These are phyloP conservation scores for Aspergillus mulundensis DNA, from an alignment of 495 filamentous ascomycete species.

Conservation along the genomic window DNA sequence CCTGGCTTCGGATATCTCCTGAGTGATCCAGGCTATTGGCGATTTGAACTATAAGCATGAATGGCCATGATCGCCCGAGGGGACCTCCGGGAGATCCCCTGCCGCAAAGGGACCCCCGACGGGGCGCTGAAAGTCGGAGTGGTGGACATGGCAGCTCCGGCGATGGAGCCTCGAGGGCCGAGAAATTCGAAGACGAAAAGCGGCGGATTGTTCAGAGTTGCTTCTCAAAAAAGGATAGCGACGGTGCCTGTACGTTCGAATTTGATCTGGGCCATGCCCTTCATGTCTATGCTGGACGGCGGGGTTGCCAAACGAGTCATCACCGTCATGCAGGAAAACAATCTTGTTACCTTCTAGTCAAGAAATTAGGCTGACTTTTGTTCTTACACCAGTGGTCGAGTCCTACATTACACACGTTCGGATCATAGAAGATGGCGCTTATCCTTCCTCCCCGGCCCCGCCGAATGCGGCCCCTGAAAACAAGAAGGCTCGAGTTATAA, in stretches of 20 bases:
- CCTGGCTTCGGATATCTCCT: slow-evolving; percentile 28
- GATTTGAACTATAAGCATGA: slow-evolving; percentile 30
- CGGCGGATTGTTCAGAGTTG: slow-evolving; percentile 85
- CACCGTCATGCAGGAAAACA: neutral
- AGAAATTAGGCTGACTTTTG: slow-evolving; percentile 13
- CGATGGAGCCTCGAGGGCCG: slow-evolving; percentile 62
- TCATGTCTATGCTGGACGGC: neutral
- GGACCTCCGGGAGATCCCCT: slow-evolving; percentile 28
- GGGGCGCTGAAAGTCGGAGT: slow-evolving; percentile 33
- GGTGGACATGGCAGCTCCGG: slow-evolving; percentile 23
- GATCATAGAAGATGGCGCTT: slow-evolving; percentile 76
- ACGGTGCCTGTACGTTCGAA: slow-evolving; percentile 65
- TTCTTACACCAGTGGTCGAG: slow-evolving; percentile 61
- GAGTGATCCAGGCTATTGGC: slow-evolving; percentile 25
- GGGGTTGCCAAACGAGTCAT: neutral
- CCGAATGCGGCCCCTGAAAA: slow-evolving; percentile 62
- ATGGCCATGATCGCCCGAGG: slow-evolving; percentile 34
- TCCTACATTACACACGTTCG: slow-evolving; percentile 97
- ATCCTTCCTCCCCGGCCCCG: slow-evolving; percentile 83
- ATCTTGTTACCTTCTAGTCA: neutral
- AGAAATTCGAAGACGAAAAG: slow-evolving; percentile 95
- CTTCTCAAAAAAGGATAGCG: slow-evolving; percentile 81
- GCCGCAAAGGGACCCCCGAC: slow-evolving; percentile 27
- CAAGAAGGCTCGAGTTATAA: slow-evolving; percentile 86
- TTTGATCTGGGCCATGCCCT: neutral